A percentile compares a stretch with the other conserved stretches of the same genome.
Conservation (phyloP, 805 yeast species). For the Crinitomyces ghanaensis region DNA sequence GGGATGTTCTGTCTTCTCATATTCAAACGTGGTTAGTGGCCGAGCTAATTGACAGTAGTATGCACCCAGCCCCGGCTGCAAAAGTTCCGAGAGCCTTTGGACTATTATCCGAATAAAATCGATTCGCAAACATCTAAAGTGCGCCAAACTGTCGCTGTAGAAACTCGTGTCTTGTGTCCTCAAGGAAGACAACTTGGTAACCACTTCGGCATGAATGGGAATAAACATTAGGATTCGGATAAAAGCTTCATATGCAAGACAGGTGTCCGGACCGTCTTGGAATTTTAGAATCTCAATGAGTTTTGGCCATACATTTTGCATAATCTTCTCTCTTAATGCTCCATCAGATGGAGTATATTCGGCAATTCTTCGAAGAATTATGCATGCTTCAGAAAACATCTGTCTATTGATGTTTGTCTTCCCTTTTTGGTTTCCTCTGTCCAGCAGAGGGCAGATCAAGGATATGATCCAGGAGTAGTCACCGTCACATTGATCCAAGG, state of each 20-base stretch:
- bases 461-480: conserved; percentile 9
- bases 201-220: background rate
- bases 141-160: background rate
- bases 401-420: background rate
- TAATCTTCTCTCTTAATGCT: conserved; percentile 5
- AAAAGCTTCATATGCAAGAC: conserved; percentile 5
- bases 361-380: conserved; percentile 6
- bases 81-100: too few species aligned
- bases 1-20: too few species aligned
- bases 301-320: conserved; percentile 15
- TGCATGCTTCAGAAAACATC: conserved; percentile 11
- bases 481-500: conserved; percentile 6
- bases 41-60: too few species aligned
- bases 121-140: conserved; percentile 1
- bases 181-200: background rate
- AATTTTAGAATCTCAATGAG: conserved; percentile 15
- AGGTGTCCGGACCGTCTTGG: conserved; percentile 2
- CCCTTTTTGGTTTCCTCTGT: background rate
- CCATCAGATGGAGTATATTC: conserved; percentile 3
- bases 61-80: too few species aligned
- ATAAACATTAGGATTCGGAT: background rate
- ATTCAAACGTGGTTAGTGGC: too few species aligned
- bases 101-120: too few species aligned
- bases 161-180: background rate
- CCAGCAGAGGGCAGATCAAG: conserved; percentile 10